phyloP scores from a whole-genome alignment of 129 eudicot genomes.

The Chrysanthemum seticuspe region DNA sequence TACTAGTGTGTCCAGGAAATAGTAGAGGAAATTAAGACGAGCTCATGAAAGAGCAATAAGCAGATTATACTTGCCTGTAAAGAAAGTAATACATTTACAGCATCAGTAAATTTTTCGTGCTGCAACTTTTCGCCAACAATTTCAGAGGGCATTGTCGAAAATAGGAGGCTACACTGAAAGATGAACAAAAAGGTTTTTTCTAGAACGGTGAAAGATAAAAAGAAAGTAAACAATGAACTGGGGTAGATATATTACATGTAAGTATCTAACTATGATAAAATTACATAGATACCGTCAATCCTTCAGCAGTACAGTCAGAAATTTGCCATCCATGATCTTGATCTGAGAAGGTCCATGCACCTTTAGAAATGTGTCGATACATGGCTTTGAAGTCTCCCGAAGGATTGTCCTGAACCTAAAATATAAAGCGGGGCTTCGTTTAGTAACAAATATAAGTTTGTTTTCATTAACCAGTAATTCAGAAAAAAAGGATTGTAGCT shows the following conservation, averaged over 20 bases:
- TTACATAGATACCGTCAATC: slow-evolving; percentile 44
- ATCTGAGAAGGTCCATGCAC: slow-evolving; percentile 81
- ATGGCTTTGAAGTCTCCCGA: slow-evolving; percentile 66
- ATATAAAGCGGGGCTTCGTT: neutral
- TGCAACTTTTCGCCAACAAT: slow-evolving; percentile 59
- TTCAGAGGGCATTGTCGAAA: slow-evolving; percentile 67
- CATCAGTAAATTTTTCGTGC: slow-evolving; percentile 36
- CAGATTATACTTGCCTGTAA: slow-evolving; percentile 48
- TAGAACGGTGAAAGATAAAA: neutral
- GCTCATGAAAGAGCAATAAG: neutral
- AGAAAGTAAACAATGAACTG: neutral
- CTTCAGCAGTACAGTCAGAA: slow-evolving; percentile 83
- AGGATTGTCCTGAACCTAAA: slow-evolving; percentile 70
- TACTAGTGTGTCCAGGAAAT: neutral
- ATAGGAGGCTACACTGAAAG: slow-evolving; percentile 60
- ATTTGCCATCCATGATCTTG: slow-evolving; percentile 91
- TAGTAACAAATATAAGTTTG: neutral
- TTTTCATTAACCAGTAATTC: neutral
- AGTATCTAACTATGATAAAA: neutral
- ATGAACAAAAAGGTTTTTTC: no score
- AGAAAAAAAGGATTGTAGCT: neutral
- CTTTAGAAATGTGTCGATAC: slow-evolving; percentile 78
- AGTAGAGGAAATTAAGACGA: neutral
- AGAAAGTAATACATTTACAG: slow-evolving; percentile 62
- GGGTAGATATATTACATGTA: neutral